These are phyloP conservation scores for Stephanodiscus minutulus DNA, from an alignment of 108 stramenopile species.

Conservation along the genomic window DNA sequence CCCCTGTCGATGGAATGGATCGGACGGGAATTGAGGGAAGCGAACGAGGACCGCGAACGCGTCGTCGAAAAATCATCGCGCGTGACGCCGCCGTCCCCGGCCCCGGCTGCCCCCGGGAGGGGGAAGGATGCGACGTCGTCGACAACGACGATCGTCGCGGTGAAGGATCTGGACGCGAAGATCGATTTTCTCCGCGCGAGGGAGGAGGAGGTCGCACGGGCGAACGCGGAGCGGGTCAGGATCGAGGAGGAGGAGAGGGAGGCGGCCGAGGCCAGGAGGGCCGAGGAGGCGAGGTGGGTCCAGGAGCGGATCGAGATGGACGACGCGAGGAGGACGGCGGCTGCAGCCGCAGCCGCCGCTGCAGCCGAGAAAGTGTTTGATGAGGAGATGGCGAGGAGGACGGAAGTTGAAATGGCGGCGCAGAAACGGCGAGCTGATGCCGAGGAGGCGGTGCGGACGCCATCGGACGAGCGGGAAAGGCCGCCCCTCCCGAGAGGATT, in stretches of 20 bases:
- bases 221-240: slow-evolving; percentile 9
- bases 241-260: slow-evolving; percentile 13
- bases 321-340: not conserved
- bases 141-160: slow-evolving; percentile 16
- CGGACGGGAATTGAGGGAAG: not conserved
- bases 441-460: too few species aligned
- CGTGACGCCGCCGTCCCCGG: not conserved
- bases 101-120: too few species aligned
- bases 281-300: not conserved
- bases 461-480: too few species aligned
- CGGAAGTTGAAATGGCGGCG: slow-evolving; percentile 5
- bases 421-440: too few species aligned
- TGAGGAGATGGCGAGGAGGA: slow-evolving; percentile 5
- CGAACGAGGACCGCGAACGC: not conserved
- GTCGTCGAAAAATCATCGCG: not conserved
- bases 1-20: not conserved
- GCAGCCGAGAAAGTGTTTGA: not conserved
- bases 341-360: too few species aligned
- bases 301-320: not conserved
- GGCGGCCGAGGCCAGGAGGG: not conserved
- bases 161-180: slow-evolving; percentile 33
- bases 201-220: slow-evolving; percentile 8
- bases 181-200: slow-evolving; percentile 21
- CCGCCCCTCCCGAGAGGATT: too few species aligned
- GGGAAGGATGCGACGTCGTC: not conserved